Evolutionary conservation across 2,329 filamentous ascomycete species (phyloP).

Genomic region (Diaporthe velutina): DNA sequence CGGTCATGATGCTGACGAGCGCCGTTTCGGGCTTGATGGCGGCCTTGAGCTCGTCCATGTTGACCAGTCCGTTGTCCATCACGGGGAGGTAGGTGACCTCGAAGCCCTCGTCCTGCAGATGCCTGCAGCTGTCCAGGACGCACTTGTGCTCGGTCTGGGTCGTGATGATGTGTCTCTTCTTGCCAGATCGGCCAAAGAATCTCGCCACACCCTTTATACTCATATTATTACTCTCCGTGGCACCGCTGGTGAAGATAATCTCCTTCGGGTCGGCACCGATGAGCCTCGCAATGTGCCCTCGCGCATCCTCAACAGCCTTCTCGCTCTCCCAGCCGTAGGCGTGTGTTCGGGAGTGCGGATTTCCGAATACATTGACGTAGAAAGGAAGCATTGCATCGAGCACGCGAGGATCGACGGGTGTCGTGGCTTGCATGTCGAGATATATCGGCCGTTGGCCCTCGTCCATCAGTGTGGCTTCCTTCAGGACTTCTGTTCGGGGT

Average conservation of each 20-base stretch:
- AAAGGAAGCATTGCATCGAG: conserved; percentile 97
- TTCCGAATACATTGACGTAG: conserved; percentile 93
- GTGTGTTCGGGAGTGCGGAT: conserved; percentile 96
- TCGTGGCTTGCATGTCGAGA: conserved; percentile 98
- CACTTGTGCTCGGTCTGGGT: conserved; percentile 99
- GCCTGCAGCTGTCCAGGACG: conserved; percentile 95
- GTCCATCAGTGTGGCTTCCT: conserved; percentile 93
- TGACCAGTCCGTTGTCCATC: conserved; percentile 85
- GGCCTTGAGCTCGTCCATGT: conserved; percentile 85
- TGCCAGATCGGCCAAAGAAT: conserved; percentile 92
- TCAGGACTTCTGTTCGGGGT: conserved; percentile 75
- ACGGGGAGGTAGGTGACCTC: conserved; percentile 98
- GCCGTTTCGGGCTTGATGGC: conserved; percentile 92
- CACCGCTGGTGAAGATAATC: conserved; percentile 98
- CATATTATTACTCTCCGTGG: conserved; percentile 99
- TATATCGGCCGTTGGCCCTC: conserved; percentile 95
- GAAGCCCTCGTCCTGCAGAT: conserved; percentile 96
- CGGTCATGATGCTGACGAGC: conserved; percentile 96
- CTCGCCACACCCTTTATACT: conserved; percentile 97
- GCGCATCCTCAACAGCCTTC: conserved; percentile 89
- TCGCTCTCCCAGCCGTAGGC: conserved; percentile 99
- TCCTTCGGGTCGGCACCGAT: conserved; percentile 97
- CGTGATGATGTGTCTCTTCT: conserved; percentile 99
- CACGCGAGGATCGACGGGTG: conserved; percentile 92
- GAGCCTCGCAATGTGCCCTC: conserved; percentile 84